Conservation (phyloP, 805 yeast species). For the Metschnikowia hibisci region DNA sequence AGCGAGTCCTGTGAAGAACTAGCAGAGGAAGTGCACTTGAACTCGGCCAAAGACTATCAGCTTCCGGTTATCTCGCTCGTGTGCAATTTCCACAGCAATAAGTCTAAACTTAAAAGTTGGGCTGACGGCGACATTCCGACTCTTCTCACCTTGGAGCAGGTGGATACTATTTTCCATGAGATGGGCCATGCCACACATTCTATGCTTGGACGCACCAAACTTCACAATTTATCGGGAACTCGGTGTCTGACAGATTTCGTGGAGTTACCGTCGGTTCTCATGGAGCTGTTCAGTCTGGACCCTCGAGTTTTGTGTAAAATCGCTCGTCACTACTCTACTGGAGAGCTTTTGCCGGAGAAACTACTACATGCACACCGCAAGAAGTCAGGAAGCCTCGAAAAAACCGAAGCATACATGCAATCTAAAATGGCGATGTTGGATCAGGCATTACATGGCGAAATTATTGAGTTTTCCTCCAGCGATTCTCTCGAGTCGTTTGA, state of each 20-base stretch:
- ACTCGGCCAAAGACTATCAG: constrained; percentile 56
- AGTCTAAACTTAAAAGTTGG: constrained; percentile 23
- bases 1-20: constrained; percentile 26
- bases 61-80: constrained; percentile 86
- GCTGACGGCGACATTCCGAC: constrained; percentile 39
- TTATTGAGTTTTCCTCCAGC: constrained; percentile 29
- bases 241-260: constrained; percentile 96
- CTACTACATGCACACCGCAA: constrained; percentile 49
- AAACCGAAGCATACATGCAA: constrained; percentile 81
- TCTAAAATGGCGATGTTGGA: constrained; percentile 87
- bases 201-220: constrained; percentile 85
- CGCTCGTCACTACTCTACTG: constrained; percentile 70
- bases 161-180: constrained; percentile 93
- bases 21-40: constrained; percentile 29
- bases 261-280: constrained; percentile 91
- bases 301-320: constrained; percentile 68
- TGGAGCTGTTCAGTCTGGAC: constrained; percentile 89
- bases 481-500: constrained; percentile 26
- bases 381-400: constrained; percentile 50
- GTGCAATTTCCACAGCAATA: constrained; percentile 59
- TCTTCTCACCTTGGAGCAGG: constrained; percentile 67
- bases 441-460: constrained; percentile 62
- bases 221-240: constrained; percentile 93
- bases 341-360: constrained; percentile 50
- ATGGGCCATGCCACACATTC: constrained; percentile 99